Conservation (phyloP, 73 alveolate species). For the Paramecium octaurelia region DNA sequence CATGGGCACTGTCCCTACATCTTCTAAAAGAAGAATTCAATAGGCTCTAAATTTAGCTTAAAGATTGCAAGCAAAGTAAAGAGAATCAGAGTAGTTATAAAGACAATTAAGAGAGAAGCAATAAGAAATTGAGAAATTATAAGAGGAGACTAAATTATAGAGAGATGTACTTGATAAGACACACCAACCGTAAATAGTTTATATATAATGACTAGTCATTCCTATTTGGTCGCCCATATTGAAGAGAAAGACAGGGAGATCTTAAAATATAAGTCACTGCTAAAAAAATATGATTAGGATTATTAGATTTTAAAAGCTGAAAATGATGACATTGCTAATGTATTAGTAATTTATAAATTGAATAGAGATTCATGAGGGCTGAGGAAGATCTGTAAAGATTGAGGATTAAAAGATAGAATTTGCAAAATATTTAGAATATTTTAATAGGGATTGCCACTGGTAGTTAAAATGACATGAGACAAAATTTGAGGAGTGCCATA, state of each 20-base stretch:
- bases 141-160: constrained; percentile 66
- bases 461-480: constrained; percentile 32
- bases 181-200: constrained; percentile 64
- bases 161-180: constrained; percentile 73
- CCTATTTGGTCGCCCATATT: constrained; percentile 65
- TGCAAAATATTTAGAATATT: constrained; percentile 48
- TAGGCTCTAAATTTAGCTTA: constrained; percentile 79
- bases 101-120: constrained; percentile 56
- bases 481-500: constrained; percentile 47
- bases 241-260: constrained; percentile 74
- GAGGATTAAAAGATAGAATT: constrained; percentile 52
- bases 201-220: constrained; percentile 59
- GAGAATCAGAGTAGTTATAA: constrained; percentile 69
- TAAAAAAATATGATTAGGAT: constrained; percentile 60
- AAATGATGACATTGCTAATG: constrained; percentile 44
- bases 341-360: background rate
- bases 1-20: constrained; percentile 81
- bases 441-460: constrained; percentile 52
- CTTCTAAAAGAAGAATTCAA: constrained; percentile 85
- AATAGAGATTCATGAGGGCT: constrained; percentile 40
- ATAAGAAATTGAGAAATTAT: constrained; percentile 64
- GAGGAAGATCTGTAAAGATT: constrained; percentile 55
- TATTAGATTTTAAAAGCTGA: constrained; percentile 61
- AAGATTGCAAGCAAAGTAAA: constrained; percentile 76
- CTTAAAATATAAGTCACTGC: constrained; percentile 63